Evolutionary conservation across 768 basidiomycete species (phyloP), one percentile per base, ranked within the genome.

Genomic region (Lentinula sp.): DNA sequence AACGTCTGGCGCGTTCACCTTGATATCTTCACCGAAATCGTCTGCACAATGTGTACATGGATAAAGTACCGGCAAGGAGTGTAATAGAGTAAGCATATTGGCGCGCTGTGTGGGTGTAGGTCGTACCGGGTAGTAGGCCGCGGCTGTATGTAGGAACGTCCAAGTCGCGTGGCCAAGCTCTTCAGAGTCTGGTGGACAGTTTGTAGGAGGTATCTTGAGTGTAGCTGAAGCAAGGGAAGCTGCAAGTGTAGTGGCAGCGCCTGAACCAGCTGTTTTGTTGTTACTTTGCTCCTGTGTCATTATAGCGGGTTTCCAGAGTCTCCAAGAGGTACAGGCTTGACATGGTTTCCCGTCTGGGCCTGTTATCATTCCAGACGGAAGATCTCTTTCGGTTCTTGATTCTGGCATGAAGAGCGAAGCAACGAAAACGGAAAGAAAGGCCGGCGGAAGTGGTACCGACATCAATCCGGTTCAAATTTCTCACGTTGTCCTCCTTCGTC

Each of bases 291-390:
- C 36, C 53, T 42, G 50, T 13, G 55, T 73, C 33, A 74, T 70
- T 15, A 75, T 72, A 32, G 71, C 69, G 6, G 83, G 83, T 53
- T 79, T 81, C 86, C 87, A 91, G 67, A 84, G 75, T 28, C 87
- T 84, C 72, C 90, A 92, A 35, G 89, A 87, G 23, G 86, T 90
- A 67, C 94, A 95, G 33, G 91, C 86, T 76, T 93, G 96, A 81
- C 96, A 98, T 0, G 92, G 93, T 72, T 95, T 97, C 18, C 96
- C 95, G 64, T 98, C 93, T 12, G 93, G 90, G 1, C 92, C 95
- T 65, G 98, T 75, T 59, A 95, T 83, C 80, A 93, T 87, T 2
- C 93, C 93, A 6, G 91, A 89, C 0, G 91, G 89, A 32, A 89
- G 68, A n/a, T 72, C 61, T 9, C 36, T 49, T 33, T 7, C 41